Evolutionary conservation across 176 grass and related monocot species (phyloP), one percentile per base, ranked within the genome.

Genomic region (Ensete glaucum): DNA sequence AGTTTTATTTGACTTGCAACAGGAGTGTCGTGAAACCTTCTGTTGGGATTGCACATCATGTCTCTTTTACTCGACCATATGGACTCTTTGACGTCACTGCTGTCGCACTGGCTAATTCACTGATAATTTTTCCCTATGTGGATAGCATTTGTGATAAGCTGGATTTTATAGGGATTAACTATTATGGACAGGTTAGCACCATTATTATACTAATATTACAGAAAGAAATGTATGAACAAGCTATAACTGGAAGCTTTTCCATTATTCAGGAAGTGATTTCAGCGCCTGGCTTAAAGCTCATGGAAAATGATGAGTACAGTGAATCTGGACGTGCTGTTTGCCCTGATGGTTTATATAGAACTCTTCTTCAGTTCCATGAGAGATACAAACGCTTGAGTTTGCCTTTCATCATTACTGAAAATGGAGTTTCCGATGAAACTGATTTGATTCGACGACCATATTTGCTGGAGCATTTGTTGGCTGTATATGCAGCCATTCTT

Each of bases 301-400:
- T 93, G 52, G 82, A 86, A 16, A 73, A 73, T 76, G 90, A 98
- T 25, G 90, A 98, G 54, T 98, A 98, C 63, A 93, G 90, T 73
- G 94, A 98, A 93, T 98, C 88, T 73, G 94, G 94, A 56, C 88
- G 88, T 55, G 90, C 90, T 55, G 84, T 98, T 82, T 98, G 93
- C 73, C 94, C 94, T 17, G 94, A 98, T 71, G 94, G 94, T 48
- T 55, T 98, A n/a, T 98, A 88, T 62, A 79, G 80, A 71, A 80
- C 91, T 26, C 78, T 98, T 71, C 87, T 98, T 81, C 75, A 85
- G 77, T 98, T 98, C 64, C 87, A 91, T 62, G 85, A 93, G 84
- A 57, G 85, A 85, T 98, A 98, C 74, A 98, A 87, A 72, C 87
- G 78, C 64, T 79, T 98, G 22, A 83, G 85, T 73, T 76, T 98